Base-by-base conservation (phyloP, 2,329 filamentous ascomycete species). In the Trichoderma gracile region DNA sequence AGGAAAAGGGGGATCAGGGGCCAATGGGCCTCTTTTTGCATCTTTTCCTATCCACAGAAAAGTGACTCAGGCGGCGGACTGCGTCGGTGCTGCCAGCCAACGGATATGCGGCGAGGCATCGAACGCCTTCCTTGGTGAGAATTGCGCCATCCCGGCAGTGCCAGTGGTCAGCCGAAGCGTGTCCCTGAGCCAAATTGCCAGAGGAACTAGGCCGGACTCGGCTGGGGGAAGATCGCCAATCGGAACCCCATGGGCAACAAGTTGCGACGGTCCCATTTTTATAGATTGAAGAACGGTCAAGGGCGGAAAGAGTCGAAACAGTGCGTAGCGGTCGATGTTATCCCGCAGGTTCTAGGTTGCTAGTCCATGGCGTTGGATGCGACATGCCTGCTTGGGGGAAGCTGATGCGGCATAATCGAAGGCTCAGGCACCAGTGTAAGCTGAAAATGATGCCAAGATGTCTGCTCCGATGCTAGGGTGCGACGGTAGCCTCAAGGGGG, bases 101-200 rank as follows among this genome's bases (percentile, higher is more conserved):
- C 46, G 33, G 63, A 30, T 42, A 30, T 30, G 47, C 55, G 55
- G 63, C 45, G 42, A 40, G 64, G 52, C 23, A 57, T 60, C 50
- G 25, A 58, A 65, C 64, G 64, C 55, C 59, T 66, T 66, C 42
- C 53, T 40, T 40, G 59, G 33, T 49, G 60, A 59, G n/a, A 47
- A 66, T 66, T 64, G 64, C 64, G 64, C 64, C 64, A 66, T 52
- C 38, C 46, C 47, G 43, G 40, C 25, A n/a, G 30, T 43, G 49
- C 40, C 50, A 42, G 17, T 56, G 14, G 21, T 27, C 46, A 59
- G 45, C 56, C 56, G 21, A 50, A 50, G 56, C 45, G 56, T 62
- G 42, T 61, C 33, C 46, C 57, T 30, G 50, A 42, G 49, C 27
- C 27, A 50, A 52, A 38, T 38, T 38, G 33, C 12, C 12, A 38